Conservation (phyloP, 305 asterid genomes). For the Striga hermonthica region DNA sequence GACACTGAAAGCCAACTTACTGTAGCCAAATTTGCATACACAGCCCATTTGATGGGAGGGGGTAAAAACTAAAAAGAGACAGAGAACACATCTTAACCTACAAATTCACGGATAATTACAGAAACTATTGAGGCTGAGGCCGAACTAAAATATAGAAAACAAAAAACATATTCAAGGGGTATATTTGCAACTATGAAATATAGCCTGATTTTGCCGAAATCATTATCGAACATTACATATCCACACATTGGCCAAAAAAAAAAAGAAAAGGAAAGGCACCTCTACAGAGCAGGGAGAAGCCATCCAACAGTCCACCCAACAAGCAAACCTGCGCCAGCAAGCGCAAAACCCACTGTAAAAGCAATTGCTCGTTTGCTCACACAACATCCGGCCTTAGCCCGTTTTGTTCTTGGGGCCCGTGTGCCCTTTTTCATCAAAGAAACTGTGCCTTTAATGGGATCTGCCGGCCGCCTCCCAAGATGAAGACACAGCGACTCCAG, state of each 20-base stretch:
- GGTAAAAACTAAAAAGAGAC: no score
- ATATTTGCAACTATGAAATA: background rate
- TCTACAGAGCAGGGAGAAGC: slow-evolving; percentile 42
- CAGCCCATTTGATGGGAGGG: background rate
- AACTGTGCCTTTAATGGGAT: no score
- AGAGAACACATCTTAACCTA: slow-evolving; percentile 7
- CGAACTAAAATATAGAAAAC: background rate
- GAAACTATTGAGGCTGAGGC: background rate
- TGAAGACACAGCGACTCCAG: slow-evolving; percentile 59
- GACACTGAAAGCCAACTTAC: background rate
- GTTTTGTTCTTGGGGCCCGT: slow-evolving; percentile 35
- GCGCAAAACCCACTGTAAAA: slow-evolving; percentile 56
- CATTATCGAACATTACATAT: background rate
- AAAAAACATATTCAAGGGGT: background rate
- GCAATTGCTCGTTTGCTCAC: slow-evolving; percentile 40
- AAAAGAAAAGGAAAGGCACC: no score
- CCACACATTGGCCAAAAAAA: no score
- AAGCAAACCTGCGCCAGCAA: slow-evolving; percentile 66
- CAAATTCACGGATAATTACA: background rate
- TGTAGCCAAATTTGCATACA: slow-evolving; percentile 1
- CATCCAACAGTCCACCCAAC: slow-evolving; percentile 69
- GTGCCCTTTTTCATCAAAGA: slow-evolving; percentile 29
- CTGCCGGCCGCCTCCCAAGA: slow-evolving; percentile 29
- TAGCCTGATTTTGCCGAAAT: background rate
- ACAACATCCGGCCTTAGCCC: slow-evolving; percentile 27